Evolutionary conservation across 257 asterid genomes (phyloP).

Genomic region (Fraxinus pennsylvanica): DNA sequence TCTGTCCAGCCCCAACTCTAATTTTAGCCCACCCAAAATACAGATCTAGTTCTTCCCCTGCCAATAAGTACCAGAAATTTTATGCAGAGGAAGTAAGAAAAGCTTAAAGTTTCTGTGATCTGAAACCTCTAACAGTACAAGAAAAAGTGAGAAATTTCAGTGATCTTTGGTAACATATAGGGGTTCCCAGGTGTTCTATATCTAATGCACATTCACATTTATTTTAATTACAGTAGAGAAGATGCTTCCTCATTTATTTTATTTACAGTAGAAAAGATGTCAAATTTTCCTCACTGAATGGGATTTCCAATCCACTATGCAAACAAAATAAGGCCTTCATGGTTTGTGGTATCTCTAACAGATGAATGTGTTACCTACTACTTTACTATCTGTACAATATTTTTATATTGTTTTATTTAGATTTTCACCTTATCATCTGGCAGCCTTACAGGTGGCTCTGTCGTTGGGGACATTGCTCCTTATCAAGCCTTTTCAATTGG

Average conservation of each 20-base stretch:
- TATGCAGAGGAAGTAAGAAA: neutral
- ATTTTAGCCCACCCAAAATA: neutral
- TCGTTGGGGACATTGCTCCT: slow-evolving; percentile 98
- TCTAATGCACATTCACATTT: slow-evolving; percentile 9
- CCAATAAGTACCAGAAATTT: slow-evolving; percentile 4
- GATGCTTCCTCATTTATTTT: slow-evolving; percentile 14
- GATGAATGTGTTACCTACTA: neutral
- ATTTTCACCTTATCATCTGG: slow-evolving; percentile 20
- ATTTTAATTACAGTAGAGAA: slow-evolving; percentile 1
- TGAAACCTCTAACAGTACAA: neutral
- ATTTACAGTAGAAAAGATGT: slow-evolving; percentile 1
- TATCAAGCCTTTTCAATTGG: slow-evolving; percentile 97
- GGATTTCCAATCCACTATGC: slow-evolving; percentile 1
- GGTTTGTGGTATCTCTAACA: neutral
- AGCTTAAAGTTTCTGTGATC: slow-evolving; percentile 4
- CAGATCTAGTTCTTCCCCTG: neutral
- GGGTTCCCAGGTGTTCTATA: neutral
- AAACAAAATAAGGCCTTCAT: slow-evolving; percentile 15
- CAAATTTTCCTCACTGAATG: neutral
- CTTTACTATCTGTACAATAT: slow-evolving; percentile 6
- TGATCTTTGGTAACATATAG: neutral
- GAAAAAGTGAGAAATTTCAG: neutral
- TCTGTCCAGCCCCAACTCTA: neutral
- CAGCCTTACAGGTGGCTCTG: slow-evolving; percentile 93
- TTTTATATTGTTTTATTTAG: neutral